These are phyloP conservation scores for Ceratopteris richardii DNA, from an alignment of 75 land plant species.

Conservation along the genomic window DNA sequence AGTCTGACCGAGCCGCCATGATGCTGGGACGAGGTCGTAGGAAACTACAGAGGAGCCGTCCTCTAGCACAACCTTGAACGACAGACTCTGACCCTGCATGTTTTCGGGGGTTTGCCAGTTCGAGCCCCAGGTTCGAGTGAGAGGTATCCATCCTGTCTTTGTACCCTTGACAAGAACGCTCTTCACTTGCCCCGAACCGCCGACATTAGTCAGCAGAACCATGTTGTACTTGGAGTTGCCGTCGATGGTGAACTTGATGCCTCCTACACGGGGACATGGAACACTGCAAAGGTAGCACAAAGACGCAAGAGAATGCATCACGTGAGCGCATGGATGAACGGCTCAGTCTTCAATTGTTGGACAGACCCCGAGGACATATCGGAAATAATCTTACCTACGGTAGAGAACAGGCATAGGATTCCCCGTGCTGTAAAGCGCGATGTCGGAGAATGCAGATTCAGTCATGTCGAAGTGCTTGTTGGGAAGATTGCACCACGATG, in stretches of 20 bases:
- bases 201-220: constrained; percentile 37
- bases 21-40: constrained; percentile 9
- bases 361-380: too few species aligned
- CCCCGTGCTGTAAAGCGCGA: constrained; percentile 11
- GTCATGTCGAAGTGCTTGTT: constrained; percentile 17
- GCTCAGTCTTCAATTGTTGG: too few species aligned
- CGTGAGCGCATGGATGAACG: too few species aligned
- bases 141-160: constrained; percentile 22
- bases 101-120: constrained; percentile 23
- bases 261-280: constrained; percentile 28
- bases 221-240: constrained; percentile 25
- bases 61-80: constrained; percentile 8
- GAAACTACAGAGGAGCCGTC: constrained; percentile 3
- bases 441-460: constrained; percentile 11
- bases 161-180: constrained; percentile 26
- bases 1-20: constrained; percentile 25
- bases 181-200: constrained; percentile 30
- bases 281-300: constrained; percentile 28
- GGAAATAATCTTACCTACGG: constrained; percentile 8
- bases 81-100: constrained; percentile 9
- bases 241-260: constrained; percentile 34
- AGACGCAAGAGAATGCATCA: not conserved
- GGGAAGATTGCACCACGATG: constrained; percentile 15
- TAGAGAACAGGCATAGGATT: constrained; percentile 9
- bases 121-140: constrained; percentile 47